These are phyloP conservation scores for Stentor roeselii DNA, from an alignment of 73 alveolate genomes.

Conservation along the genomic window DNA sequence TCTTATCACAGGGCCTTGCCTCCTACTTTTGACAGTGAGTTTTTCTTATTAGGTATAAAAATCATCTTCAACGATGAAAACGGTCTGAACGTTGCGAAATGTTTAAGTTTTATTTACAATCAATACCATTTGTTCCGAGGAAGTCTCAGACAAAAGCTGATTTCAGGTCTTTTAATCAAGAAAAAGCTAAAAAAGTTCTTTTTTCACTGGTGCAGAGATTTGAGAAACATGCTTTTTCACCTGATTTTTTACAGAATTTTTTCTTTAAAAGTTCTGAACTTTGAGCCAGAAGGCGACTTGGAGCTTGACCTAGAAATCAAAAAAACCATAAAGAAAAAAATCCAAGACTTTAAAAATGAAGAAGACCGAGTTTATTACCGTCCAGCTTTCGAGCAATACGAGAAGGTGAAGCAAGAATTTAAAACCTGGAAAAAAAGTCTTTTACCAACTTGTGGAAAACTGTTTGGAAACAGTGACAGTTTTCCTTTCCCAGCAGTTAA, in stretches of 20 bases:
- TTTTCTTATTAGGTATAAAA: slow-evolving; percentile 59
- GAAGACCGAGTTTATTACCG: not conserved
- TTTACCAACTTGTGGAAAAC: not conserved
- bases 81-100: slow-evolving; percentile 60
- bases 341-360: not conserved
- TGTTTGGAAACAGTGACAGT: not conserved
- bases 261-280: not conserved
- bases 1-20: slow-evolving; percentile 51
- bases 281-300: slow-evolving; percentile 22
- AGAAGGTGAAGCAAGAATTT: not conserved
- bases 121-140: slow-evolving; percentile 55
- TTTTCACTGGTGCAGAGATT: slow-evolving; percentile 73
- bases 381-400: not conserved
- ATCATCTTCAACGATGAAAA: slow-evolving; percentile 56
- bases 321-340: not conserved
- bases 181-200: slow-evolving; percentile 48
- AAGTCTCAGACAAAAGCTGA: slow-evolving; percentile 17
- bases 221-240: slow-evolving; percentile 61
- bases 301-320: not conserved
- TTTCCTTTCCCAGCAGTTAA: not conserved
- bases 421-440: not conserved
- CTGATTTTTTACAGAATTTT: slow-evolving; percentile 45
- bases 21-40: slow-evolving; percentile 60
- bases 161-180: slow-evolving; percentile 35
- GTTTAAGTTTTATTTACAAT: slow-evolving; percentile 57